Evolutionary conservation across 2,329 filamentous ascomycete species (phyloP).

Genomic region (Ophiocordyceps sinensis): DNA sequence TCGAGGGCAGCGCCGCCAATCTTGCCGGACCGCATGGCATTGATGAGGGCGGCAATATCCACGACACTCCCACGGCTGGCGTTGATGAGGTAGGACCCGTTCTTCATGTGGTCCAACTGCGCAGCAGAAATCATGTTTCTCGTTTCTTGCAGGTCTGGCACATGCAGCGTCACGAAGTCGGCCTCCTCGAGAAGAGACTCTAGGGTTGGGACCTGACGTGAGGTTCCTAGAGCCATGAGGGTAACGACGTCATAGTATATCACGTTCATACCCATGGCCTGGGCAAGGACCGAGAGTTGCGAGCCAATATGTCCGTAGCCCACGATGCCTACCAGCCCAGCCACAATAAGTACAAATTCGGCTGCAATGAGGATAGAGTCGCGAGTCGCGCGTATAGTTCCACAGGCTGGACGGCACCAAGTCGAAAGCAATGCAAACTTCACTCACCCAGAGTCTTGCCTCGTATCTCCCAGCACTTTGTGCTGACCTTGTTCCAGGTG

Average conservation of each 20-base stretch:
- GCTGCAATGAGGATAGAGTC: not conserved
- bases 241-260: slow-evolving; percentile 95
- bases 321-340: slow-evolving; percentile 51
- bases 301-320: slow-evolving; percentile 97
- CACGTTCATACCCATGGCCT: slow-evolving; percentile 95
- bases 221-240: slow-evolving; percentile 84
- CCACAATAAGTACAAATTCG: not conserved
- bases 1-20: slow-evolving; percentile 91
- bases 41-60: slow-evolving; percentile 81
- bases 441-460: slow-evolving; percentile 78
- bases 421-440: not conserved
- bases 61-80: slow-evolving; percentile 88
- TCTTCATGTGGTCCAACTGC: slow-evolving; percentile 81
- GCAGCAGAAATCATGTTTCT: slow-evolving; percentile 75
- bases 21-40: slow-evolving; percentile 73
- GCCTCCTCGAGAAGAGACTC: slow-evolving; percentile 62
- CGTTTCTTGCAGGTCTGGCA: slow-evolving; percentile 86
- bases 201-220: slow-evolving; percentile 67
- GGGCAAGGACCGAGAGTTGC: slow-evolving; percentile 86
- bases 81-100: slow-evolving; percentile 88
- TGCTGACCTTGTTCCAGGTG: slow-evolving; percentile 95
- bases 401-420: not conserved
- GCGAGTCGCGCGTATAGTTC: not conserved
- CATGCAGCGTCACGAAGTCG: slow-evolving; percentile 90
- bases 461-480: slow-evolving; percentile 93